Evolutionary conservation across 179 eudicot species (phyloP), one percentile per base, ranked within the genome.

Genomic region (Gypsophila paniculata): DNA sequence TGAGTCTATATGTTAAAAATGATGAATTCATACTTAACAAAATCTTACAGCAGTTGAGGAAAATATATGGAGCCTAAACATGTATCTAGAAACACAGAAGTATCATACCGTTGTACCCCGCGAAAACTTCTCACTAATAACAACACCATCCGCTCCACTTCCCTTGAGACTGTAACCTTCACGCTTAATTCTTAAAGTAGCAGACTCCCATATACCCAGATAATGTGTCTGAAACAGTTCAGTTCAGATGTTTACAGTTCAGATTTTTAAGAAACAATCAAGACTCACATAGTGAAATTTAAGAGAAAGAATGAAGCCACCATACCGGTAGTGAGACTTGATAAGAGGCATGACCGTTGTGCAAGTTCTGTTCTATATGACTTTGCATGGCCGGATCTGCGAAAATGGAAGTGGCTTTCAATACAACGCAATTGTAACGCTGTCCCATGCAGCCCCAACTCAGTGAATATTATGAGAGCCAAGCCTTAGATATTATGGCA

Each of bases 121-220:
- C 4, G 79, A 84, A 77, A 91, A 86, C 83, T 93, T 91, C 83
- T 91, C 97, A 14, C 77, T 81, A 53, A 87, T 79, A 0, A 80
- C 76, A 76, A 85, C 82, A 75, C 80, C 85, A 68, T 76, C 82
- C 48, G 91, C 74, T 78, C 88, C 91, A 74, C 80, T 83, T 61
- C 85, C 82, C 80, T 88, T 93, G 80, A 93, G 89, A 78, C 80
- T 93, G 76, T 81, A 89, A 74, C 96, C 83, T 36, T 89, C 96
- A 75, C 84, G 90, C 80, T 91, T 91, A 73, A 93, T 83, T 46
- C 81, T 74, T 82, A 93, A 80, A 34, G 81, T 86, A 76, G 96
- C 98, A 49, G 90, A 89, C 78, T 89, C 94, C 97, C 96, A 91
- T 78, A 88, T 84, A 77, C 84, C 90, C 73, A 82, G 85, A 78